A percentile compares a stretch with the other conserved stretches of the same genome.
Evolutionary conservation across 176 grass and related monocot genomes (phyloP).

Genomic region (Eleusine indica): DNA sequence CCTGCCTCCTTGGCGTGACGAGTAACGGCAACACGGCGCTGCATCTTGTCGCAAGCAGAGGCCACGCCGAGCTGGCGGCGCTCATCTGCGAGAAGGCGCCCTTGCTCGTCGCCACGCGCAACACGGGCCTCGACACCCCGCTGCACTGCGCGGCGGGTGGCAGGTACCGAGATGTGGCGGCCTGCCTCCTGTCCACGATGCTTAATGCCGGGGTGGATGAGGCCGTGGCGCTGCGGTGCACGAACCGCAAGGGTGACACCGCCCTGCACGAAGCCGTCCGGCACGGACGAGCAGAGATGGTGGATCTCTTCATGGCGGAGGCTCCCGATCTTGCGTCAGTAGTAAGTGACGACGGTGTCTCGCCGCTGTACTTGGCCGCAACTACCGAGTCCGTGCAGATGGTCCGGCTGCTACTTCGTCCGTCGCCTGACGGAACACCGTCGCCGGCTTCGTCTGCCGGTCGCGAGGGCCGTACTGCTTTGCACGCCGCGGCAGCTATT

Average conservation of each 20-base stretch:
- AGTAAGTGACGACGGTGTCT: neutral
- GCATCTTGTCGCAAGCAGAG: conserved; percentile 50
- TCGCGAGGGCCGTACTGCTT: conserved; percentile 39
- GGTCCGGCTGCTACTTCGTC: neutral
- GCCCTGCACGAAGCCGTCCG: conserved; percentile 43
- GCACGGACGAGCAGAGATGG: neutral
- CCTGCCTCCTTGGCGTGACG: conserved; percentile 8
- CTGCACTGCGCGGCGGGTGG: conserved; percentile 25
- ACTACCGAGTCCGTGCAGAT: neutral
- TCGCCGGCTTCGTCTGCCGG: conserved; percentile 20
- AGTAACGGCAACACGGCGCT: conserved; percentile 21
- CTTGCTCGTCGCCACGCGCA: conserved; percentile 9
- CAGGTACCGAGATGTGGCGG: neutral
- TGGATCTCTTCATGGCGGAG: neutral
- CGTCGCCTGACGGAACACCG: neutral
- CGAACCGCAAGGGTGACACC: conserved; percentile 38
- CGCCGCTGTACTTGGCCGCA: conserved; percentile 49
- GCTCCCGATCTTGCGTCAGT: conserved; percentile 16
- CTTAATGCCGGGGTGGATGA: neutral
- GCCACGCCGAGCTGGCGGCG: neutral
- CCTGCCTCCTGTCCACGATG: neutral
- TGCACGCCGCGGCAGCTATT: conserved; percentile 34
- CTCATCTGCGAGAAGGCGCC: neutral
- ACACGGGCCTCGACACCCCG: conserved; percentile 49
- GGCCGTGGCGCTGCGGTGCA: neutral